Evolutionary conservation across 148 eudicot genomes (phyloP).

Genomic region (Vaccinium vitisidaea): DNA sequence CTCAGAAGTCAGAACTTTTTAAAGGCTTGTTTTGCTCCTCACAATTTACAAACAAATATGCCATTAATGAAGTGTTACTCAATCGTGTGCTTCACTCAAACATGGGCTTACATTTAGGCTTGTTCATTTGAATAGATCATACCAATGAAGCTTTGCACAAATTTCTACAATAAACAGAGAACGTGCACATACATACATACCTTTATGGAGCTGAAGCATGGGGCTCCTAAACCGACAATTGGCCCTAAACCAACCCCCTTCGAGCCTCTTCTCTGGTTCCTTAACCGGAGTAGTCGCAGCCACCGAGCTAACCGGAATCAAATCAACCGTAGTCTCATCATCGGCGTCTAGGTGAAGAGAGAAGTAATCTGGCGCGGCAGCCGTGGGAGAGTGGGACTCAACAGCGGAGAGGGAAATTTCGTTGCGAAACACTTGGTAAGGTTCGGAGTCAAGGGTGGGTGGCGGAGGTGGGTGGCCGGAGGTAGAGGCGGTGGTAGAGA

Average conservation of each 20-base stretch:
- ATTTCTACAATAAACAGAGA: neutral
- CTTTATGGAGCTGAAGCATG: conserved; percentile 96
- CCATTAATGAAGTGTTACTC: too few relatives aligned
- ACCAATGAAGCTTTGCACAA: too few relatives aligned
- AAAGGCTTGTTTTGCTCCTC: too few relatives aligned
- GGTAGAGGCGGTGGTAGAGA: conserved; percentile 18
- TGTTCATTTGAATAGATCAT: too few relatives aligned
- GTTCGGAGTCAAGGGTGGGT: conserved; percentile 35
- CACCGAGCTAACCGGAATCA: conserved; percentile 17
- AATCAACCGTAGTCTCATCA: conserved; percentile 1
- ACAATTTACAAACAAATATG: too few relatives aligned
- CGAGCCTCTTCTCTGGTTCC: conserved; percentile 48
- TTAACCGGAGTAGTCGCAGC: conserved; percentile 18
- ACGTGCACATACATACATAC: conserved; percentile 19
- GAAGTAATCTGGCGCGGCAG: conserved; percentile 57
- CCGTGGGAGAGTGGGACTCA: conserved; percentile 22
- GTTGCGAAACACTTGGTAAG: conserved; percentile 63
- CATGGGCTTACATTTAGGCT: too few relatives aligned
- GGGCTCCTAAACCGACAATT: conserved; percentile 77
- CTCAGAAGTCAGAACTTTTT: too few relatives aligned
- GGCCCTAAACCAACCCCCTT: conserved; percentile 81
- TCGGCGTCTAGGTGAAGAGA: conserved; percentile 54
- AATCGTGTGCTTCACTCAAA: too few relatives aligned
- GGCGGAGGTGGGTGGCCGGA: conserved; percentile 7
- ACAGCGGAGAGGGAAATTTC: conserved; percentile 42